Evolutionary conservation across 2,329 filamentous ascomycete species (phyloP).

Genomic region (Calycina herbarum): DNA sequence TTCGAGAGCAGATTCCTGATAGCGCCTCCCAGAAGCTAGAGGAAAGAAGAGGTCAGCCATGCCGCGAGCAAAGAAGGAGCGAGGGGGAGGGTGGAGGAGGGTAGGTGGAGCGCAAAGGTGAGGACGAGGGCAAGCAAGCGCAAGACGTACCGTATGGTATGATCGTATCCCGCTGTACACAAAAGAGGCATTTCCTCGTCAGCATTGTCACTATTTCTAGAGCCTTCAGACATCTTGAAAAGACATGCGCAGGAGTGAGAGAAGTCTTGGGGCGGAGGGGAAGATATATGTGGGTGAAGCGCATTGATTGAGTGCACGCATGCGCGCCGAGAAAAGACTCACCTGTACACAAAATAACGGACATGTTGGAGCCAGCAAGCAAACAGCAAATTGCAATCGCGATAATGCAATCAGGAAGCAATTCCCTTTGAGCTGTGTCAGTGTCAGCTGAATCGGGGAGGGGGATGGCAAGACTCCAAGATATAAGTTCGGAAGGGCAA

Average conservation of each 20-base stretch:
- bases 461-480: not conserved
- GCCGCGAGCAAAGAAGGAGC: not conserved
- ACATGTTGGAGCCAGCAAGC: constrained; percentile 21
- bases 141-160: constrained; percentile 64
- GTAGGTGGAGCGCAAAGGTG: not conserved
- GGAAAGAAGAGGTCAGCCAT: constrained; percentile 14
- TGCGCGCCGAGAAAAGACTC: constrained; percentile 12
- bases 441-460: not conserved
- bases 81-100: not conserved
- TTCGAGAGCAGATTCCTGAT: constrained; percentile 95
- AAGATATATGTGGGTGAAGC: constrained; percentile 4
- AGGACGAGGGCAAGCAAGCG: not conserved
- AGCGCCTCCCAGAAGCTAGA: constrained; percentile 95
- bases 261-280: not conserved
- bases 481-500: not conserved
- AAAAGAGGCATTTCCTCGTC: constrained; percentile 28
- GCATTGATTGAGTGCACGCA: not conserved
- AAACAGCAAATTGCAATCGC: not conserved
- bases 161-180: constrained; percentile 66
- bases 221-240: not conserved
- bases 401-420: not conserved
- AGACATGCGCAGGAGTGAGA: not conserved
- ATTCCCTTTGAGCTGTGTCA: not conserved
- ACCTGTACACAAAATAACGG: constrained; percentile 34
- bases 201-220: constrained; percentile 29